Conservation (phyloP, 148 eudicot species). For the Rheum nobile region DNA sequence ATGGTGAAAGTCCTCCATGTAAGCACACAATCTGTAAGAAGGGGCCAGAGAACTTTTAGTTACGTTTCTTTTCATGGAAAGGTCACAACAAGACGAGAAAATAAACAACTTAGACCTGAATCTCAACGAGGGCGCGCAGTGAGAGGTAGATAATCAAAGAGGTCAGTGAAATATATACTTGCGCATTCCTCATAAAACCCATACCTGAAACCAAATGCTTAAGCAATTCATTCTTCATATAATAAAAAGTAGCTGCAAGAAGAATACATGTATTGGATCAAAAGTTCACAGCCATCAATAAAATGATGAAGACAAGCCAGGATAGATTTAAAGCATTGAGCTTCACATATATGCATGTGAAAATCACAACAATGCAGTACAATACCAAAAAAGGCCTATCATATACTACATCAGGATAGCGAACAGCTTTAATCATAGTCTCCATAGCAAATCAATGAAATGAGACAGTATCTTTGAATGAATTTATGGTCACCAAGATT, state of each 20-base stretch:
- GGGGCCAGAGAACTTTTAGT: not conserved
- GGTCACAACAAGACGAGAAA: not conserved
- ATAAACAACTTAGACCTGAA: slow-evolving; percentile 52
- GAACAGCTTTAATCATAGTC: not conserved
- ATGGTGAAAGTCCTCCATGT: slow-evolving; percentile 99
- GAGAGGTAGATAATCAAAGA: slow-evolving; percentile 90
- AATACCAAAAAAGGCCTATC: not conserved
- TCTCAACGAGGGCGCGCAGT: slow-evolving; percentile 97
- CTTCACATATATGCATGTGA: not conserved
- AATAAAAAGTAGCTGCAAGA: not conserved
- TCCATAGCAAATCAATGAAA: not conserved
- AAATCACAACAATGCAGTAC: not conserved
- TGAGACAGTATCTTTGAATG: not conserved
- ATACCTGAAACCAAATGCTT: slow-evolving; percentile 39
- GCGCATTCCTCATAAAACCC: slow-evolving; percentile 98
- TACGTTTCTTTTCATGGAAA: not conserved
- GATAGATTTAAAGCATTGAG: not conserved
- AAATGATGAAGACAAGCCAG: not conserved
- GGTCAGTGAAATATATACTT: slow-evolving; percentile 92
- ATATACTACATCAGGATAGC: not conserved
- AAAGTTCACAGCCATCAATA: not conserved
- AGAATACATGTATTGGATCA: not conserved
- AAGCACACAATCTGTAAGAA: slow-evolving; percentile 60
- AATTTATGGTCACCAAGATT: not conserved
- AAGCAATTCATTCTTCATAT: not conserved